Evolutionary conservation across 768 basidiomycete species (phyloP), one percentile per base, ranked within the genome.

Genomic region (Naganishia antarctica): DNA sequence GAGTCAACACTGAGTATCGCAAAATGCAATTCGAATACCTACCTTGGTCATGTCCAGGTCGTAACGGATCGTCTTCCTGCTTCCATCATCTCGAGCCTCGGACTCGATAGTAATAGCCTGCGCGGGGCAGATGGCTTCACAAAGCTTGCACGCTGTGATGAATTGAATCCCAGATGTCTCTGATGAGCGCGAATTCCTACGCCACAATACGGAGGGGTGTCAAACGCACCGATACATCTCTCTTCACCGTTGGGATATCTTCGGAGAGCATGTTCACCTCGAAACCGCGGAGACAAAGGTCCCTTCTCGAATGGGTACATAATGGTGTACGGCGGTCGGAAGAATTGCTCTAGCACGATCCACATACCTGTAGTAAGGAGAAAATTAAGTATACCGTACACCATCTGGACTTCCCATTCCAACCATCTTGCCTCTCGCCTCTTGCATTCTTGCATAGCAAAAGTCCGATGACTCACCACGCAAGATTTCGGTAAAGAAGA

Each of bases 41-140:
- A 72, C 73, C 69, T 82, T 98, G 65, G 96, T 99, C 96, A 99
- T 99, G 78, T 99, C 96, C 72, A 98, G 92, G 80, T 98, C 96
- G 72, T 98, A 99, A 86, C 91, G 90, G 31, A 96, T 98, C 64
- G 96, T 99, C 80, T 91, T 84, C 75, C 96, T 84, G 60, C 91
- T 93, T 46, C 96, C 96, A 76, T 99, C 96, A 79, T 86, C 81
- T 68, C 96, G 87, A 61, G 92, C 86, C 79, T 99, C 96, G 66
- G 91, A 94, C 80, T 99, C 96, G 70, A 99, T 99, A 26, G 96
- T 98, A 76, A 99, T 99, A 29, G 96, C 96, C 77, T 97, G 96
- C 28, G 96, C 96, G 34, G 96, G 96, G 77, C 96, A 99, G 73
- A 99, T 99, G 41, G 96, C 94, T 79, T 98, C 96, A 74, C 96